Evolutionary conservation across 2,329 filamentous ascomycete species (phyloP), one percentile per base, ranked within the genome.

Genomic region (Colletotrichum karsti): DNA sequence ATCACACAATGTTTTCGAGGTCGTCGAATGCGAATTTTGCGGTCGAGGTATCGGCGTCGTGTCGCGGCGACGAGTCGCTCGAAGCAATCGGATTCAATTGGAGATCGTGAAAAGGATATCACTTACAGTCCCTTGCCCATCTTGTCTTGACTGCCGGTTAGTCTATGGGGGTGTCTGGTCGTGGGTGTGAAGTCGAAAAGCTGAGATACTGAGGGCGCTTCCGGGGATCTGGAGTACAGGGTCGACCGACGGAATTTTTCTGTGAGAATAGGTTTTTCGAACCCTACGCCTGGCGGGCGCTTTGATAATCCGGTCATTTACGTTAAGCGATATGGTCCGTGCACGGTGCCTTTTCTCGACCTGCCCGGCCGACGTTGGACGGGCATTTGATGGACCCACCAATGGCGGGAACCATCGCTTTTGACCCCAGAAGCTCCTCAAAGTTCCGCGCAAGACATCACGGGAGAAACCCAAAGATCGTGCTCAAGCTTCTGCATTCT

Each of bases 51-150:
- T 37, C 15, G 15, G 7, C 20, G 20, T 20, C 24, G 13, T 33
- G 8, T 20, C 15, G 33, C 24, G 55, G 35, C 22, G 48, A 62
- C 33, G 30, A 22, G 4, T n/a, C 48, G n/a, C 8, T 28, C 18
- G 39, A 53, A 15, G 28, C 64, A 44, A 59, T 26, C 44, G 28
- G 3, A 33, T 3, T 61, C 33, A 5, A 56, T 5, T 12, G 41
- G 15, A 15, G 6, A 26, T 9, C 12, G 46, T 33, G 18, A 30
- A n/a, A 10, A 24, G 22, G 26, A 13, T 18, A 50, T 48, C 15
- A 86, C 84, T 85, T 79, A 87, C 84, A 86, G 88, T 88, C 89
- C 89, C 82, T 88, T 86, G 81, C 86, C 88, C 88, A 91, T 91
- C 78, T 81, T 90, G 78, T 78, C 81, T 35, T 78, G 75, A 69